Evolutionary conservation across 306 rosid genomes (phyloP).

Genomic region (Luffa aegyptiaca): DNA sequence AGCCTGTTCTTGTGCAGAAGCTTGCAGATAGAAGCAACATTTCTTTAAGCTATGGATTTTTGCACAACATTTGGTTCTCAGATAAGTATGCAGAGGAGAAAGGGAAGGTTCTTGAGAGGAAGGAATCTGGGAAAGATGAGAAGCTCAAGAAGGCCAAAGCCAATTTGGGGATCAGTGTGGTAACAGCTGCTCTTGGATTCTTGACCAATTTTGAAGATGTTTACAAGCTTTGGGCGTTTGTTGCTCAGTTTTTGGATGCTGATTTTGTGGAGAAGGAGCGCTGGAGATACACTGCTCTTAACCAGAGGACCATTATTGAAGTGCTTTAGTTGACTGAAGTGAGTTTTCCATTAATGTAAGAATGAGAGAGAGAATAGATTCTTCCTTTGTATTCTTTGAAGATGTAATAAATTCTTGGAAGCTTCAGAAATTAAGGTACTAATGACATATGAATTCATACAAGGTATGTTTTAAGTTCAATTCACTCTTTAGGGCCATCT

Average conservation of each 20-base stretch:
- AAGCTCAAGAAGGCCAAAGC: conserved; percentile 24
- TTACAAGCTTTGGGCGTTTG: conserved; percentile 79
- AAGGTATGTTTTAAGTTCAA: no score
- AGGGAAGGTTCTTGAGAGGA: conserved; percentile 36
- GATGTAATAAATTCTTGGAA: no score
- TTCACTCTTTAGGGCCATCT: no score
- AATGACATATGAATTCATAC: no score
- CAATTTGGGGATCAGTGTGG: conserved; percentile 57
- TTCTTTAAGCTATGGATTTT: conserved; percentile 67
- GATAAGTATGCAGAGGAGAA: conserved; percentile 67
- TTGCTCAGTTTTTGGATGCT: conserved; percentile 84
- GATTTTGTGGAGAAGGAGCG: conserved; percentile 93
- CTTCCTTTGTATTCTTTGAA: no score
- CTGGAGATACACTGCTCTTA: conserved; percentile 88
- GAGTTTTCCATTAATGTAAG: no score
- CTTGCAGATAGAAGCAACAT: conserved; percentile 78
- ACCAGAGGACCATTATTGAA: conserved; percentile 63
- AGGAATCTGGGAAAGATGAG: conserved; percentile 21
- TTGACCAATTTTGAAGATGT: conserved; percentile 65
- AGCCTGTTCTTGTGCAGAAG: conserved; percentile 83
- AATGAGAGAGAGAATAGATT: no score
- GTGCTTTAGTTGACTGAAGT: conserved; percentile 9
- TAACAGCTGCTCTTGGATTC: conserved; percentile 83
- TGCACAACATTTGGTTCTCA: conserved; percentile 58
- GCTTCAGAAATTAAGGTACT: no score